phyloP scores from a whole-genome alignment of 345 rosid species.

The Eucalyptus camaldulensis region DNA sequence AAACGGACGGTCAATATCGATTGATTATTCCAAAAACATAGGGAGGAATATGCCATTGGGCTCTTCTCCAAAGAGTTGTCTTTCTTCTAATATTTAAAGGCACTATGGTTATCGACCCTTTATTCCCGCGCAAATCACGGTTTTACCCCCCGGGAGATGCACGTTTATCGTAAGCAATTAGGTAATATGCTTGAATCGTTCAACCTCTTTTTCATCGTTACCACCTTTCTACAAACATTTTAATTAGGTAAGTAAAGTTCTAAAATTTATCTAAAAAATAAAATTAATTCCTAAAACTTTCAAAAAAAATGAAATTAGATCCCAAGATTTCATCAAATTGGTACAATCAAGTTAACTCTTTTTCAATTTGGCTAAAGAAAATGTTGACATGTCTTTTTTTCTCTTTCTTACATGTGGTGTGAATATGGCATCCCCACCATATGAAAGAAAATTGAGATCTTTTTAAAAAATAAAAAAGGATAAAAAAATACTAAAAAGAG shows the following conservation, averaged over 20 bases:
- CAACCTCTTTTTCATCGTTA: neutral
- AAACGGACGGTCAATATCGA: neutral
- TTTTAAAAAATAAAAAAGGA: too few species aligned
- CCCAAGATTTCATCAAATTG: accelerated
- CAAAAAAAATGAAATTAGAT: neutral
- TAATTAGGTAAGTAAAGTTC: neutral
- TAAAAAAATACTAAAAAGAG: neutral
- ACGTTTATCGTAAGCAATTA: neutral
- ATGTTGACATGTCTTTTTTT: too few species aligned
- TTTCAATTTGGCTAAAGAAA: too few species aligned
- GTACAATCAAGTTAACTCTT: too few species aligned
- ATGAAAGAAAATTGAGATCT: too few species aligned
- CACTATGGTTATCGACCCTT: neutral
- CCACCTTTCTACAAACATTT: neutral
- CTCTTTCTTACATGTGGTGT: too few species aligned
- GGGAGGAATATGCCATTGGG: neutral
- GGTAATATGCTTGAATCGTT: neutral
- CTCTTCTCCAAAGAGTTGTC: neutral
- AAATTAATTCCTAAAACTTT: neutral
- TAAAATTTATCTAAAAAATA: neutral
- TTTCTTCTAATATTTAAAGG: neutral
- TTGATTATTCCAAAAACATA: neutral
- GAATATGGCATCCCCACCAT: too few species aligned
- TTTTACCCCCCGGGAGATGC: neutral
- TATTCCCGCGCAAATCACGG: neutral